Percentiles rank a stretch among this genome's conserved stretches.
Evolutionary conservation across 495 filamentous ascomycete genomes (phyloP).

Genomic region (Neurospora sp.): DNA sequence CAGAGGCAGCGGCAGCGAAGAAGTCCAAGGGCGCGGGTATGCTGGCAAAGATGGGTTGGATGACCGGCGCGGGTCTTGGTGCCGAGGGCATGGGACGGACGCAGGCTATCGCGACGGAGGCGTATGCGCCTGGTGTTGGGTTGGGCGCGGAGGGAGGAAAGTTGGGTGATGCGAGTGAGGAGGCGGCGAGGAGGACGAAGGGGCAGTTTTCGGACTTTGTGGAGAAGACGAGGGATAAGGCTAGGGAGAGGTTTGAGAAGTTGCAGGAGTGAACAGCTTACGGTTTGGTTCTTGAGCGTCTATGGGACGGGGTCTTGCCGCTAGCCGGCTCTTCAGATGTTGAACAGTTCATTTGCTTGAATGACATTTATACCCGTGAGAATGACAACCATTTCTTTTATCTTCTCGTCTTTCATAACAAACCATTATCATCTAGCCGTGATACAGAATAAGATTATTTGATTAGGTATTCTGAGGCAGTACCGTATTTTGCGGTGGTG

Average conservation of each 20-base stretch:
- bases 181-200: conserved; percentile 63
- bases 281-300: neutral
- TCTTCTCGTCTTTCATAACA: neutral
- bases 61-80: conserved; percentile 67
- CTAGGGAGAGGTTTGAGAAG: conserved; percentile 66
- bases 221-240: conserved; percentile 67
- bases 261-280: conserved; percentile 22
- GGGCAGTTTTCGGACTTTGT: conserved; percentile 64
- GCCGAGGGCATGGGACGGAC: conserved; percentile 68
- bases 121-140: conserved; percentile 77
- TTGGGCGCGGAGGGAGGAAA: conserved; percentile 76
- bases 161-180: conserved; percentile 73
- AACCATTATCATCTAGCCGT: neutral
- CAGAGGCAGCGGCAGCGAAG: conserved; percentile 14
- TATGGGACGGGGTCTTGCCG: neutral
- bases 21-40: conserved; percentile 78
- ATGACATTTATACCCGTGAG: neutral
- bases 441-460: neutral
- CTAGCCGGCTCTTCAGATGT: neutral
- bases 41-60: conserved; percentile 89
- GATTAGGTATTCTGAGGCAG: neutral
- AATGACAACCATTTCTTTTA: neutral
- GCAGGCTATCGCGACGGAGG: conserved; percentile 63
- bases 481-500: neutral
- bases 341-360: neutral